Percentiles rank a stretch among this genome's conserved stretches.
phyloP scores from a whole-genome alignment of 73 alveolate species.

The Diophrys appendiculata region DNA sequence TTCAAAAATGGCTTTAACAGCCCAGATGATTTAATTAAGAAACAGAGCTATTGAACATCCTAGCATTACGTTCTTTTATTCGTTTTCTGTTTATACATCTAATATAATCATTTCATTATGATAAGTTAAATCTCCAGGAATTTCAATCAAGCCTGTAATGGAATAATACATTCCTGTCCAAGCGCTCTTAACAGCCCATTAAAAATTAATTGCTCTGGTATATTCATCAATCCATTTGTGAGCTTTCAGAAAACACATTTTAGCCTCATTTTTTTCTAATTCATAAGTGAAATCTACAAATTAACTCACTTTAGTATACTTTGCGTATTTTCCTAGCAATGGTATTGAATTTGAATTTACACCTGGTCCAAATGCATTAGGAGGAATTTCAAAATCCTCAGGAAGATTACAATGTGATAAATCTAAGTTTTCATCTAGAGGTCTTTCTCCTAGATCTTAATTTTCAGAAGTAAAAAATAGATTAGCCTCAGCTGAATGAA shows the following conservation, averaged over 20 bases:
- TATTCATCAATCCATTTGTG: slow-evolving; percentile 24
- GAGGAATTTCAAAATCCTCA: no score
- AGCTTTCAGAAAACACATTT: background rate
- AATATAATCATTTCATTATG: background rate
- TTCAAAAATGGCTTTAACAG: slow-evolving; percentile 14
- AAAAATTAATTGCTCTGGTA: slow-evolving; percentile 7
- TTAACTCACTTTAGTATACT: no score
- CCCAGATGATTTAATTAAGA: slow-evolving; percentile 1
- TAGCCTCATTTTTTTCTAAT: background rate
- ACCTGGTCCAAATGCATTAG: no score
- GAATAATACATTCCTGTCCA: slow-evolving; percentile 1
- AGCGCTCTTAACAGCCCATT: slow-evolving; percentile 3
- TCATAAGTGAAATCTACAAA: no score
- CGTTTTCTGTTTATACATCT: background rate
- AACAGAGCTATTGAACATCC: background rate
- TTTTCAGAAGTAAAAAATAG: no score
- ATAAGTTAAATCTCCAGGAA: slow-evolving; percentile 10
- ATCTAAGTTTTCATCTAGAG: no score
- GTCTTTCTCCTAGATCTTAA: no score
- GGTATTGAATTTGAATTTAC: no score
- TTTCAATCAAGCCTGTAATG: background rate
- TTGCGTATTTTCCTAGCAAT: no score
- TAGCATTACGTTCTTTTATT: background rate
- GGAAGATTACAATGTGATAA: no score
- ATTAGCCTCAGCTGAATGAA: no score